Percentiles rank a stretch among this genome's conserved stretches.
Evolutionary conservation across 192 early-diverging fungal genomes (phyloP).

Genomic region (Linnemannia exigua): DNA sequence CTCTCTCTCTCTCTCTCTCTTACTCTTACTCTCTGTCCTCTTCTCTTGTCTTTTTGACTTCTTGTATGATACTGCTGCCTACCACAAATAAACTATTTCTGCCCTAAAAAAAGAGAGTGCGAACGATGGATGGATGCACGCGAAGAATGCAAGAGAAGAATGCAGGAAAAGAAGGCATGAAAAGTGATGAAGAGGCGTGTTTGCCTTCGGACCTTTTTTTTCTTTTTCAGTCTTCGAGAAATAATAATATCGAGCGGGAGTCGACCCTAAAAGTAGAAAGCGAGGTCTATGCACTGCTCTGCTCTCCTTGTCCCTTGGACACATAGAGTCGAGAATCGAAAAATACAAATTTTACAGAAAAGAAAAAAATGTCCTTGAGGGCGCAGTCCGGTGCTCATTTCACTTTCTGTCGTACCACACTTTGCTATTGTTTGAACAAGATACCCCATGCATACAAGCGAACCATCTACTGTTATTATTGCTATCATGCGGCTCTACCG

Average conservation of each 20-base stretch:
- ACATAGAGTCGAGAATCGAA: constrained; percentile 4
- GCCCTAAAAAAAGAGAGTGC: background rate
- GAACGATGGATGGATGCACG: background rate
- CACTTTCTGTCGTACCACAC: background rate
- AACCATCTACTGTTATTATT: no score
- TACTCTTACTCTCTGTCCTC: background rate
- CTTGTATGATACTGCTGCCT: background rate
- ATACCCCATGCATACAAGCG: no score
- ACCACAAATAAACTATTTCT: background rate
- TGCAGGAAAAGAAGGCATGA: background rate
- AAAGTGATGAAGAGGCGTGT: background rate
- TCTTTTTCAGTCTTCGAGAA: background rate
- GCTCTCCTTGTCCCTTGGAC: no score
- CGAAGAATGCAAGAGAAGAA: background rate
- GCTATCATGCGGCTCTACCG: no score
- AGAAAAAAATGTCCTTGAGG: background rate
- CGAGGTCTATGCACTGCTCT: background rate
- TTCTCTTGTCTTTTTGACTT: background rate
- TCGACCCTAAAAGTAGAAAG: constrained; percentile 6
- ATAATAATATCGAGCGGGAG: background rate
- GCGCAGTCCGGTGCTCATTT: background rate
- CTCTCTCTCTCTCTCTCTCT: no score
- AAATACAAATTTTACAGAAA: no score
- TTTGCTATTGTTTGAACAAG: background rate
- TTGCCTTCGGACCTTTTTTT: background rate